These are phyloP conservation scores for Mucor irregularis DNA, from an alignment of 371 early-diverging fungal species.

Conservation along the genomic window DNA sequence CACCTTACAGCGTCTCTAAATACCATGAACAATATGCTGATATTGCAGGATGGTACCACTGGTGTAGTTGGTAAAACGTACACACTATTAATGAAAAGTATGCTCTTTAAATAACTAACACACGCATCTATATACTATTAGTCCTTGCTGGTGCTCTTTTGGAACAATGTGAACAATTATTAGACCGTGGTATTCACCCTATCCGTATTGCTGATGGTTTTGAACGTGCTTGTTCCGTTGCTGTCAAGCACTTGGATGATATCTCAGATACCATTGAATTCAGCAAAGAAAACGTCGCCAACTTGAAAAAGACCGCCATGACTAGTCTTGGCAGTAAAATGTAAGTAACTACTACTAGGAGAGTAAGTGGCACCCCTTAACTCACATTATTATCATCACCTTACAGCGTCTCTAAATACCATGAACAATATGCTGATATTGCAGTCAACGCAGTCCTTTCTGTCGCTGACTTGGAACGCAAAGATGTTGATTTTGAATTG, in stretches of 20 bases:
- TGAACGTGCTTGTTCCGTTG: conserved; percentile 94
- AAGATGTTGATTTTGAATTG: conserved; percentile 99
- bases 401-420: conserved; percentile 93
- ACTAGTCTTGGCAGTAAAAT: conserved; percentile 99
- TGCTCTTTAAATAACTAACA: background rate
- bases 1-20: conserved; percentile 92
- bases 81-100: no score
- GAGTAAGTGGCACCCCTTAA: no score
- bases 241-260: conserved; percentile 87
- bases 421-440: conserved; percentile 96
- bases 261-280: conserved; percentile 93
- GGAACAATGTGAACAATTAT: conserved; percentile 94
- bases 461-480: conserved; percentile 98
- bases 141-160: conserved; percentile 98
- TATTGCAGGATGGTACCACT: conserved; percentile 99
- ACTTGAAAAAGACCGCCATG: conserved; percentile 96
- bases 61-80: conserved; percentile 92
- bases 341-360: no score
- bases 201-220: conserved; percentile 99
- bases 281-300: conserved; percentile 76
- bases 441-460: conserved; percentile 98
- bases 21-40: conserved; percentile 96
- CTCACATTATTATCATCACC: background rate
- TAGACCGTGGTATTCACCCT: conserved; percentile 99
- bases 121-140: background rate